Evolutionary conservation across 345 rosid genomes (phyloP), one percentile per base, ranked within the genome.

Genomic region (Populus davidiana): DNA sequence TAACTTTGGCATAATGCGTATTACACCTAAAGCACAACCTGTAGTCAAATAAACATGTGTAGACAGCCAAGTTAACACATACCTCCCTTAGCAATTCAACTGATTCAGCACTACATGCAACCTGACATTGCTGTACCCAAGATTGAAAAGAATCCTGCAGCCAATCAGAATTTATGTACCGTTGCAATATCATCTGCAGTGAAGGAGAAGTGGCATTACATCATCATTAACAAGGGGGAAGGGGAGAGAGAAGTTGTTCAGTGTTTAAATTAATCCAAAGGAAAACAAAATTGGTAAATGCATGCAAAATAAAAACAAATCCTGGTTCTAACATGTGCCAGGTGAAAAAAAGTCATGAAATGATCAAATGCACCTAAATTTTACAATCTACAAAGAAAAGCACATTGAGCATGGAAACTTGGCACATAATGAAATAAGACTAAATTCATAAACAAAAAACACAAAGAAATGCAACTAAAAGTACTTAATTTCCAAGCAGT

Each of bases 11-110:
- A 49, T 49, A 8, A 38, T 17, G 47, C 38, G 38, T 36, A 25
- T 61, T 52, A 20, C 61, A 77, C 14, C 35, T 35, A 50, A 10
- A 68, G 63, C 18, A 69, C 64, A 59, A 69, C 18, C 23, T 56
- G 44, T 5, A 43, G 29, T 20, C 8, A 59, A 59, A 20, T 44
- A 61, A 33, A 29, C 33, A 20, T 20, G 43, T 27, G 43, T 23
- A 17, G 39, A 47, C 38, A 56, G 38, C 56, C 38, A 62, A 52
- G n/a, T 69, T 75, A 35, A 29, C 3, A 27, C 71, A 33, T 84
- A 96, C 99, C 95, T 96, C 98, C 76, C 88, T 92, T 73, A 96
- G 85, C 85, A 92, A 71, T 83, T 96, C 98, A 77, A 94, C 69
- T 12, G 89, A 85, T 89, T 94, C 99, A 2, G 99, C 99, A 65